Evolutionary conservation across 345 rosid genomes (phyloP).

Genomic region (Balakata baccata): DNA sequence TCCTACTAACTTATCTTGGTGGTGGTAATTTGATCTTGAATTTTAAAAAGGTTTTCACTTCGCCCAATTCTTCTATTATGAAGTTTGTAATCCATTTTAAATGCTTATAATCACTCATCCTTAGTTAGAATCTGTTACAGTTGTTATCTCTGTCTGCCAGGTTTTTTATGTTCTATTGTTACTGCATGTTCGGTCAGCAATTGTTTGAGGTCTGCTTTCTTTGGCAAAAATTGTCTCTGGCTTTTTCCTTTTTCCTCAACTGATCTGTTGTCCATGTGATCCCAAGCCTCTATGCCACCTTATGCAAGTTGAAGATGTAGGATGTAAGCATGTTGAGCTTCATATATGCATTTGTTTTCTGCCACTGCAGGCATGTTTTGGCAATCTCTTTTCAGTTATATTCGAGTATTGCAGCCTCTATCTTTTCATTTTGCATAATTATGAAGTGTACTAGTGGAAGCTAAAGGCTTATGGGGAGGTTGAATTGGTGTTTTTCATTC

Average conservation of each 20-base stretch:
- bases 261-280: neutral
- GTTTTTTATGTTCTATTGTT: neutral
- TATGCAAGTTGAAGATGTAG: neutral
- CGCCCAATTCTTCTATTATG: neutral
- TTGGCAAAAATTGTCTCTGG: neutral
- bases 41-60: neutral
- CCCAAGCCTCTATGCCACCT: neutral
- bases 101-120: too few species aligned
- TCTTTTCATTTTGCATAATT: neutral
- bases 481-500: neutral
- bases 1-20: neutral
- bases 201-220: neutral
- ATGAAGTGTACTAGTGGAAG: neutral
- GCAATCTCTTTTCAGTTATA: neutral
- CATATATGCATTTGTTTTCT: neutral
- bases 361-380: neutral
- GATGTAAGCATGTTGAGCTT: neutral
- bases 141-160: too few species aligned
- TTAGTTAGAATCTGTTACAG: too few species aligned
- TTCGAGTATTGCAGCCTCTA: neutral
- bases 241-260: neutral
- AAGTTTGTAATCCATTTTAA: too few species aligned
- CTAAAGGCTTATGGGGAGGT: neutral
- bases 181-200: neutral
- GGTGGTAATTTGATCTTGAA: too few species aligned